Percentiles rank a stretch among this genome's conserved stretches.
Evolutionary conservation across 75 land plant species (phyloP).

Genomic region (Ceratopteris richardii): DNA sequence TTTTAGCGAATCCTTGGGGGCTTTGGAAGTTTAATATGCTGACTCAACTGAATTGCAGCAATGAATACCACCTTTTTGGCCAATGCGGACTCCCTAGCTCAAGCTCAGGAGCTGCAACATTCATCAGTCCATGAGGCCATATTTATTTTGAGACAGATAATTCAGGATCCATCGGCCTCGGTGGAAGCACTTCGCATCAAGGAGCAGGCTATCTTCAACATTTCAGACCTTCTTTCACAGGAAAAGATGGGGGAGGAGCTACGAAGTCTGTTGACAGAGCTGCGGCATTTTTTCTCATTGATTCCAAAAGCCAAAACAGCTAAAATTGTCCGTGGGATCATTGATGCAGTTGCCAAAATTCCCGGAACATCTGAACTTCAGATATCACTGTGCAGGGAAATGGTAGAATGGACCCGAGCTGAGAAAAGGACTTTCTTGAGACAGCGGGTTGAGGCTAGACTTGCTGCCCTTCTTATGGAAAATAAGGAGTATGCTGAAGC

Average conservation of each 20-base stretch:
- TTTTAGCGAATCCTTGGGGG: no score
- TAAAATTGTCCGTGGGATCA: slow-evolving; percentile 56
- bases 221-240: no score
- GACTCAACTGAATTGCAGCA: no score
- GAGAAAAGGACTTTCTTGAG: slow-evolving; percentile 68
- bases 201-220: slow-evolving; percentile 69
- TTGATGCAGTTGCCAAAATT: slow-evolving; percentile 67
- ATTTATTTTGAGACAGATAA: slow-evolving; percentile 33
- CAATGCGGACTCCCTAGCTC: slow-evolving; percentile 34
- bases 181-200: slow-evolving; percentile 53
- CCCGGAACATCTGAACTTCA: slow-evolving; percentile 61
- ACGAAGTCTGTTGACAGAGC: slow-evolving; percentile 38
- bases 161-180: slow-evolving; percentile 43
- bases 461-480: slow-evolving; percentile 65
- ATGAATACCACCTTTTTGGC: slow-evolving; percentile 14
- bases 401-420: slow-evolving; percentile 69
- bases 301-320: no score
- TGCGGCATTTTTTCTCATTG: slow-evolving; percentile 53
- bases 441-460: slow-evolving; percentile 61
- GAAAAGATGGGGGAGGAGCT: slow-evolving; percentile 52
- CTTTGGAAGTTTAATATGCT: no score
- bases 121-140: slow-evolving; percentile 36
- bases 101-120: slow-evolving; percentile 42
- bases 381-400: slow-evolving; percentile 48
- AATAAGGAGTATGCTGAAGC: slow-evolving; percentile 61